phyloP scores from a whole-genome alignment of 208 protist genomes.

The Trypanosoma mega region DNA sequence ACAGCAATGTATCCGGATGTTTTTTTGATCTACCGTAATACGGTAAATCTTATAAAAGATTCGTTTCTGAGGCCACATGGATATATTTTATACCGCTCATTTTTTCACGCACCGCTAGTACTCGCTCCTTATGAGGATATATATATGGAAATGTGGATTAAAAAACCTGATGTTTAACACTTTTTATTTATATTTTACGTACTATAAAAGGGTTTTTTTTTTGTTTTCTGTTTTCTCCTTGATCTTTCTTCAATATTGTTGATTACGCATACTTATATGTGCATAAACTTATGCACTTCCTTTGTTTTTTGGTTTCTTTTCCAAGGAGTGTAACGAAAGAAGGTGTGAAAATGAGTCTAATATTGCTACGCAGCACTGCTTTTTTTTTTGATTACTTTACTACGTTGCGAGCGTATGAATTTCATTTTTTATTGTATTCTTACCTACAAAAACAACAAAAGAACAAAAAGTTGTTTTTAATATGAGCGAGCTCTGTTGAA shows the following conservation, averaged over 20 bases:
- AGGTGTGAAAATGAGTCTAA: no score
- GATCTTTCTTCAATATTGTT: background rate
- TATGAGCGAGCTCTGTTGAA: no score
- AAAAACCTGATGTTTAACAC: background rate
- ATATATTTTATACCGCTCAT: slow-evolving; percentile 35
- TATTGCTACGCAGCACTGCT: no score
- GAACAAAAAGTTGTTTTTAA: no score
- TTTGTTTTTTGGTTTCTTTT: no score
- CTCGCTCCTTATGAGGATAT: slow-evolving; percentile 45
- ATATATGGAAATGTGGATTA: slow-evolving; percentile 65
- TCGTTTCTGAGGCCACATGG: slow-evolving; percentile 39
- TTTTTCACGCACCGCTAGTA: slow-evolving; percentile 42
- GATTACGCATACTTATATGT: background rate
- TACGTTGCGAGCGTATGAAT: no score
- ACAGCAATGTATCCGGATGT: slow-evolving; percentile 41
- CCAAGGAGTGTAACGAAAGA: no score
- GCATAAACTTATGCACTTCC: no score
- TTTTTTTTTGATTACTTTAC: no score
- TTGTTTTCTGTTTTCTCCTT: slow-evolving; percentile 9
- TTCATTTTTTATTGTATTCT: no score
- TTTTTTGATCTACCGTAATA: slow-evolving; percentile 52
- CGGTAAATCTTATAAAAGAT: slow-evolving; percentile 27
- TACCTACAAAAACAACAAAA: no score
- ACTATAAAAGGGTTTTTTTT: slow-evolving; percentile 14
- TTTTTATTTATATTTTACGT: background rate